Evolutionary conservation across 441 rosid species (phyloP), one percentile per base, ranked within the genome.

Genomic region (Isatis lusitanica): DNA sequence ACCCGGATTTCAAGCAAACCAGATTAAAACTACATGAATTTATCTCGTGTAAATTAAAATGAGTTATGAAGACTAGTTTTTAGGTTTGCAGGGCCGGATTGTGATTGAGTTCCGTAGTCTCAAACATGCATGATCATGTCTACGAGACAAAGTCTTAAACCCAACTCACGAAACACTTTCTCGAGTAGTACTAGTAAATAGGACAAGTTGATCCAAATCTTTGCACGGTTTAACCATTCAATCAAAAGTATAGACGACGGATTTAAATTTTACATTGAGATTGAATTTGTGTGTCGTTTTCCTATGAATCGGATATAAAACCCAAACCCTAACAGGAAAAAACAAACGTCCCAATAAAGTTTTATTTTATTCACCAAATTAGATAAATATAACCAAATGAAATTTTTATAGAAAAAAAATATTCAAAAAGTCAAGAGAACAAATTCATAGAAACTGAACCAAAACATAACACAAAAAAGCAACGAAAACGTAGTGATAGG

Each of bases 331-430:
- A 13, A 33, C 15, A 52, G 18, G 30, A 30, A 53, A 51, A 63
- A 21, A 31, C 16, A 71, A 2, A 58, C 7, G 30, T 62, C 40
- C 40, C 50, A 51, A 40, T 36, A 35, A 1, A 63, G 0, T 26
- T 53, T 53, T 60, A 9, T 39, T 51, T 69, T 56, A 61, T 63
- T 55, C 9, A 68, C 35, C 47, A 60, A 67, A 68, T 68, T 6
- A 63, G 36, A 56, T 28, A 28, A 24, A 71, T 21, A 36, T 46
- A 74, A 31, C 11, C 13, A 60, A 30, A 60, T 17, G 51, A 57
- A 21, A 3, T 1, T 10, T 56, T 24, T 9, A 6, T 36, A 35
- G 12, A 16, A 33, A 18, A 42, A 15, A 46, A 15, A 58, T 47
- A 64, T n/a, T 16, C 24, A 21, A 10, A 57, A 65, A 65, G 9